Evolutionary conservation across 2,329 filamentous ascomycete genomes (phyloP), one percentile per base, ranked within the genome.

Genomic region (Verticillium nubilum): DNA sequence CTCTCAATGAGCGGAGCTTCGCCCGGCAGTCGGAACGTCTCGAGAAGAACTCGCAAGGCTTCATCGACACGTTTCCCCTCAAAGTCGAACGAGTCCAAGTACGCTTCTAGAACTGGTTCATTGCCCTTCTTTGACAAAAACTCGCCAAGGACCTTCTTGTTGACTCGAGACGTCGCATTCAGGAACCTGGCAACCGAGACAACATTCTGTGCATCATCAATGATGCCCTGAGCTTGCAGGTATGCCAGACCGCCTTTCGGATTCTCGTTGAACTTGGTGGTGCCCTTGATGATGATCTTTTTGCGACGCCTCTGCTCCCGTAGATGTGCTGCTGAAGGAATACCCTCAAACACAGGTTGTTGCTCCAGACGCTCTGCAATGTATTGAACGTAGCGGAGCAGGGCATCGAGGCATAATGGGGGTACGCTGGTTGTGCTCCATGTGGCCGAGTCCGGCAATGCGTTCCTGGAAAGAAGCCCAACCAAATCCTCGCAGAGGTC

Each of bases 351-450:
- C 2, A 76, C 72, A 0, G 90, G 86, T 27, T 85, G 78, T 58
- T 95, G 85, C 56, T 96, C 85, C 19, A 98, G 76, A 59, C 95
- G 85, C 70, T 97, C 92, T 1, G 92, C 90, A 64, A 99, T 89
- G 65, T 92, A 97, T 69, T 97, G 93, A 33, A 99, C 86, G 67
- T 93, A 98, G 17, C 92, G 88, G 26, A 99, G 80, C 12, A 99
- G 79, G 10, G 95, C 92, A 75, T 99, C 95, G 25, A 99, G 80
- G 68, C 95, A 99, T 2, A 99, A 78, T 0, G 95, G 95, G 17
- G 95, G 95, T 1, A 99, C 96, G 70, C 96, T 99, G 5, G 94
- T 97, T 12, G 95, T 99, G 72, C 96, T 99, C 95, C 95, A 99
- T 5, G 93, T 97, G 5, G 94, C 95, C 9, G 95, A 97, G 72